These are phyloP conservation scores for Eremochloa ophiuroides DNA, from an alignment of 176 grass and related monocot species.

Conservation along the genomic window DNA sequence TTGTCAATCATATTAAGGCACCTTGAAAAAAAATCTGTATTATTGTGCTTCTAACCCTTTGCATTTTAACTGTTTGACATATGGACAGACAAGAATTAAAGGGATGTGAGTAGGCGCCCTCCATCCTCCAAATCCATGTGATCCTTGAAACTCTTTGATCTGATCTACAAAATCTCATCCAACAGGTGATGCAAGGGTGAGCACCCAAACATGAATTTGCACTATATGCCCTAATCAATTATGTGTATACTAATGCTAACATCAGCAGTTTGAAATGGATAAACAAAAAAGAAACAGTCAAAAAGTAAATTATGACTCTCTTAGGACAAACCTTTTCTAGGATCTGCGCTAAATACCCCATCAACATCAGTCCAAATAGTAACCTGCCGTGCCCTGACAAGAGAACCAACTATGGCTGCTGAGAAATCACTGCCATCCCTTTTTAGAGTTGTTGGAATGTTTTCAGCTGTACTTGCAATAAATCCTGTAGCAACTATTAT, in stretches of 20 bases:
- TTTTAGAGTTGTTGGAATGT: constrained; percentile 88
- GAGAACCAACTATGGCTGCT: constrained; percentile 86
- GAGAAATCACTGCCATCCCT: constrained; percentile 99
- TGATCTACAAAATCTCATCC: not conserved
- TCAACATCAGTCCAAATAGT: constrained; percentile 99
- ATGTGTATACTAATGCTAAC: not conserved
- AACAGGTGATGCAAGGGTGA: not conserved
- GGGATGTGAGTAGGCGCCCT: not conserved
- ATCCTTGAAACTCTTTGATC: not conserved
- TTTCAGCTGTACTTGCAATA: constrained; percentile 77
- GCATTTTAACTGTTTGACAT: not conserved
- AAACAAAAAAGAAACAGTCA: not conserved
- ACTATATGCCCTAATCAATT: not conserved
- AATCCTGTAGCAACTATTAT: constrained; percentile 95
- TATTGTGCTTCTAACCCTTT: not conserved
- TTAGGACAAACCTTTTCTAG: constrained; percentile 85
- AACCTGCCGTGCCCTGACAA: constrained; percentile 72
- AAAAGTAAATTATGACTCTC: constrained; percentile 9
- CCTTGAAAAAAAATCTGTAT: not conserved
- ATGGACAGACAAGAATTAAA: not conserved
- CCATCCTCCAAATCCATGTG: not conserved
- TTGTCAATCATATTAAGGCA: not conserved
- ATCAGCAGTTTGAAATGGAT: not conserved
- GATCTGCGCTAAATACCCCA: constrained; percentile 97
- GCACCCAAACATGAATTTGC: not conserved